Percentiles rank a stretch among this genome's conserved stretches.
phyloP scores from a whole-genome alignment of 108 stramenopile species.

The Cyclotella choctawhatcheeana region DNA sequence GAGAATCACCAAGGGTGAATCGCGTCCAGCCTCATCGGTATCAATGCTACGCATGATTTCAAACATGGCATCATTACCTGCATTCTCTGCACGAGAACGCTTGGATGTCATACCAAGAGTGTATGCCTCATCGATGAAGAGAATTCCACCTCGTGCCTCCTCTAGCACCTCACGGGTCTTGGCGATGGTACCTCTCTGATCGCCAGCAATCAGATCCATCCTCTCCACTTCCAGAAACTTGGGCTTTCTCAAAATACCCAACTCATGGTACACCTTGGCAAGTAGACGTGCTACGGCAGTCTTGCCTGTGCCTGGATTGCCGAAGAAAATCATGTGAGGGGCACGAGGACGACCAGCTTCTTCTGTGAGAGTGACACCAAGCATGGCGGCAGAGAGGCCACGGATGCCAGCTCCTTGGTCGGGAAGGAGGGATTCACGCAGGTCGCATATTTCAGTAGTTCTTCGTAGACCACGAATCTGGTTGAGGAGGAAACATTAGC shows the following conservation, averaged over 20 bases:
- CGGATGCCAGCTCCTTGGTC: conserved; percentile 49
- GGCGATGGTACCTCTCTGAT: conserved; percentile 72
- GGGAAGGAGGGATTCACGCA: conserved; percentile 80
- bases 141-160: conserved; percentile 86
- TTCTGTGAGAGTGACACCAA: conserved; percentile 66
- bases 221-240: conserved; percentile 91
- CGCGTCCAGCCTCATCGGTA: conserved; percentile 64
- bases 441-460: conserved; percentile 86
- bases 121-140: conserved; percentile 93
- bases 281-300: conserved; percentile 94
- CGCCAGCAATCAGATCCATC: conserved; percentile 86
- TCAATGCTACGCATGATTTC: conserved; percentile 80
- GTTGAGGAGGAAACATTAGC: neutral
- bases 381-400: conserved; percentile 53
- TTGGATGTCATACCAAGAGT: conserved; percentile 86
- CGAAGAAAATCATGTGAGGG: conserved; percentile 91
- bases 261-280: conserved; percentile 88
- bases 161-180: conserved; percentile 90
- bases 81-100: conserved; percentile 68
- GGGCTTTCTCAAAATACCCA: conserved; percentile 84
- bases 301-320: conserved; percentile 96
- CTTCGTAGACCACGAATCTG: conserved; percentile 88
- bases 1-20: conserved; percentile 80
- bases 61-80: conserved; percentile 72
- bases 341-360: conserved; percentile 70